Conservation (phyloP, 768 basidiomycete genomes). For the Amanita muscaria region DNA sequence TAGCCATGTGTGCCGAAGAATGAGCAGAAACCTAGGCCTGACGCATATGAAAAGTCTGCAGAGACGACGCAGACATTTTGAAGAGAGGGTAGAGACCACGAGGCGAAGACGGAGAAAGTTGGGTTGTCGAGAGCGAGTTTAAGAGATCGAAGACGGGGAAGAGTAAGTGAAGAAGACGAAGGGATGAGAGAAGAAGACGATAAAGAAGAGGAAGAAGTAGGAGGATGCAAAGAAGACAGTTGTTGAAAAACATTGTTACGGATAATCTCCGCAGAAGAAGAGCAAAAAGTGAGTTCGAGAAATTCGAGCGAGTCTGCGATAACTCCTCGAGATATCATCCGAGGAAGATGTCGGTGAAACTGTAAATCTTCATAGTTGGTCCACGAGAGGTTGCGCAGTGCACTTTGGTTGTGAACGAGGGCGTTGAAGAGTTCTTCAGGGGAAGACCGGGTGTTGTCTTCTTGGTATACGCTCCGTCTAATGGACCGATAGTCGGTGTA, state of each 20-base stretch:
- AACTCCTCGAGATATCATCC: slow-evolving; percentile 34
- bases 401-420: slow-evolving; percentile 44
- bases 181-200: slow-evolving; percentile 12
- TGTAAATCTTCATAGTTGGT: slow-evolving; percentile 65
- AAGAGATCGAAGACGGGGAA: slow-evolving; percentile 61
- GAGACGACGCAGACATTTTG: slow-evolving; percentile 59
- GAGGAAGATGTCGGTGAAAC: slow-evolving; percentile 45
- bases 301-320: slow-evolving; percentile 52
- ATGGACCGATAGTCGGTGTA: slow-evolving; percentile 61
- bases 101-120: slow-evolving; percentile 57
- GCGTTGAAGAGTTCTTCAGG: slow-evolving; percentile 50
- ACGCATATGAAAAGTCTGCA: slow-evolving; percentile 65
- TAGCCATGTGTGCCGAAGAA: slow-evolving; percentile 63
- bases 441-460: slow-evolving; percentile 34
- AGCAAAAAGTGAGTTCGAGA: slow-evolving; percentile 57
- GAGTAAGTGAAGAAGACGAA: slow-evolving; percentile 14
- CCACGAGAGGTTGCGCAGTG: slow-evolving; percentile 54
- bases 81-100: slow-evolving; percentile 58
- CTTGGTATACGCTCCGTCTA: slow-evolving; percentile 42
- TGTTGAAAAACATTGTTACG: too few relatives aligned
- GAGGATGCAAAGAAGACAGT: too few relatives aligned
- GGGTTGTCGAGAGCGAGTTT: slow-evolving; percentile 66
- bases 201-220: too few relatives aligned
- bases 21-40: slow-evolving; percentile 43
- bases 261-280: too few relatives aligned